These are phyloP conservation scores for Lachnellula suecica DNA, from an alignment of 2,329 filamentous ascomycete species.

Conservation along the genomic window DNA sequence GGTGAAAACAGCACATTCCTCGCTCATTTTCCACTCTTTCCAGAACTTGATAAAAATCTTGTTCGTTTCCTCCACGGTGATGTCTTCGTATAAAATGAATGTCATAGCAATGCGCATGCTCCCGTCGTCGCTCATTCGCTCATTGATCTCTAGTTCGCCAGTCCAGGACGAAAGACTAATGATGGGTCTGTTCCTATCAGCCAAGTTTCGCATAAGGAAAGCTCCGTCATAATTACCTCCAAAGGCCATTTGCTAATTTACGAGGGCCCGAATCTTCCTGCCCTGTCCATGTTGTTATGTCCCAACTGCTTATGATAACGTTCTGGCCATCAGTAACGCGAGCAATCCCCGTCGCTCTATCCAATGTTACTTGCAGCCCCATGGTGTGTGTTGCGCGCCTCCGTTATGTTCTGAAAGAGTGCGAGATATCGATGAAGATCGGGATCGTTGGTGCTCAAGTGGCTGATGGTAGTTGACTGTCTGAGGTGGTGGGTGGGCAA, in stretches of 20 bases:
- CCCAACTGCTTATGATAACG: neutral
- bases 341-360: neutral
- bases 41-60: neutral
- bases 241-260: too few species aligned
- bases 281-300: neutral
- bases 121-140: neutral
- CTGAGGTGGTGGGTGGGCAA: too few species aligned
- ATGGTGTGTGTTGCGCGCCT: too few species aligned
- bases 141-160: neutral
- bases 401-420: too few species aligned
- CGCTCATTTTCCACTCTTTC: neutral
- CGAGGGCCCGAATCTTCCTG: too few species aligned
- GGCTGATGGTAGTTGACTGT: too few species aligned
- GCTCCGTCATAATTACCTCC: too few species aligned
- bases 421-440: too few species aligned
- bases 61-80: neutral
- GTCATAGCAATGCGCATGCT: too few species aligned
- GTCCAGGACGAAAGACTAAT: neutral
- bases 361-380: neutral
- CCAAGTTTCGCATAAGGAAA: neutral
- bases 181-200: neutral
- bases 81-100: neutral
- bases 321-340: neutral
- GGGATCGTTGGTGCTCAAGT: too few species aligned
- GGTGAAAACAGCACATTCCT: neutral